phyloP scores from a whole-genome alignment of 768 basidiomycete species.

The Daedaleopsis sinensis region DNA sequence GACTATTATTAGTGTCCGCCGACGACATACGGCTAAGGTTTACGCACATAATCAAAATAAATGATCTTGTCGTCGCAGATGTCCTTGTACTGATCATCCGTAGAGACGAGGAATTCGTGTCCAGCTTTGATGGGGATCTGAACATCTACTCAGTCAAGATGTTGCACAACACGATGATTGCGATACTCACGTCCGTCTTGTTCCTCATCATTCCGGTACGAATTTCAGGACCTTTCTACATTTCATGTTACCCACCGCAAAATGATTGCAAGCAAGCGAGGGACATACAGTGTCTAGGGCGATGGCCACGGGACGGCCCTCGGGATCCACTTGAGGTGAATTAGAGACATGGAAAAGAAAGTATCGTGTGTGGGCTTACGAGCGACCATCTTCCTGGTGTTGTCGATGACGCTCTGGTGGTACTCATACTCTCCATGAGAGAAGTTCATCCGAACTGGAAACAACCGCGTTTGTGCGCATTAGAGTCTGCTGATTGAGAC shows the following conservation, averaged over 20 bases:
- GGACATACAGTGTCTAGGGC: constrained; percentile 90
- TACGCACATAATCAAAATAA: constrained; percentile 91
- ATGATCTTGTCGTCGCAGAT: constrained; percentile 81
- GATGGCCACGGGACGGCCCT: constrained; percentile 93
- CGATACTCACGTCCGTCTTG: constrained; percentile 73
- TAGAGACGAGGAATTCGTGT: constrained; percentile 91
- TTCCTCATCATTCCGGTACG: constrained; percentile 93
- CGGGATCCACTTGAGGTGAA: constrained; percentile 53
- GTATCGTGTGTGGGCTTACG: constrained; percentile 45
- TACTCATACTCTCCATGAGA: constrained; percentile 99
- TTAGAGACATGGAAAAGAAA: background rate
- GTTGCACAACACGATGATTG: background rate
- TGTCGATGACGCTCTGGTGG: constrained; percentile 99
- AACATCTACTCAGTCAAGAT: background rate
- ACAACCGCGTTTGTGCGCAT: constrained; percentile 1
- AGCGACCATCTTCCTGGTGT: constrained; percentile 84
- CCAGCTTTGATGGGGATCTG: constrained; percentile 86
- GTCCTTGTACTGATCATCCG: constrained; percentile 80
- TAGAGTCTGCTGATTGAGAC: background rate
- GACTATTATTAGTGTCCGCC: too few species aligned
- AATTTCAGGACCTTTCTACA: constrained; percentile 98
- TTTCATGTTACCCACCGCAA: constrained; percentile 2
- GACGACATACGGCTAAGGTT: background rate
- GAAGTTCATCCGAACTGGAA: constrained; percentile 98
- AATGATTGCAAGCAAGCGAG: background rate